Base-by-base conservation (phyloP, 768 basidiomycete genomes). In the Podaxis sp. region DNA sequence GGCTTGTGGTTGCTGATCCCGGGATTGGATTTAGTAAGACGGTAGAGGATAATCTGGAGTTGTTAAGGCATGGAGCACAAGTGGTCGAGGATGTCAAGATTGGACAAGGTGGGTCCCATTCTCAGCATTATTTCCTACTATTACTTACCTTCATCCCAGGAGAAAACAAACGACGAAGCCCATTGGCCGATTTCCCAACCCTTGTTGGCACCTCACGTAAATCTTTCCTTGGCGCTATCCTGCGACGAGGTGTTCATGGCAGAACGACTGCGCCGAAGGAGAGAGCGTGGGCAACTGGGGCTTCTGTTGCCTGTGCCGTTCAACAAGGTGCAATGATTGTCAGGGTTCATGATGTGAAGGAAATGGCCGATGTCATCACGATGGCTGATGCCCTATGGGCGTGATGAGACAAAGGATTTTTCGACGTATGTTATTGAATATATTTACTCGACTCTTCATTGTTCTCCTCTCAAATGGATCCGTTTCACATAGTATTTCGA, bases 21-120 rank as follows among this genome's bases (percentile, higher is more conserved):
- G 96, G 96, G 0, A 77, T 99, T 57, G 96, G 97, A 37, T 99
- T 98, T 73, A 96, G 95, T 74, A 98, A 98, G 75, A 84, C 86
- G 0, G 72, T 87, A 2, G 81, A 87, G 30, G 93, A 83, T 4
- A 96, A 96, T 73, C 66, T 94, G 37, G 79, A 82, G 64, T 68
- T 96, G 11, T 72, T 99, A 54, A 80, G 87, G 10, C 67, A 81
- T 38, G 78, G 78, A 56, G 80, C 70, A 20, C 72, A 64, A 54
- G 71, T 92, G 46, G 84, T 82, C 0, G 79, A 77, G 2, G 78
- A 84, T 46, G 59, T 70, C 11, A 12, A 56, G 3, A 67, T 80
- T 50, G 76, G 78, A 10, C 53, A 51, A 44, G 71, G 75, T 77
- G 20, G 38, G 70, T 66, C 22, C 30, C 38, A 52, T 49, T 40